These are phyloP conservation scores for Sordariomycetes sp. DNA, from an alignment of 2,329 filamentous ascomycete species.

Conservation along the genomic window DNA sequence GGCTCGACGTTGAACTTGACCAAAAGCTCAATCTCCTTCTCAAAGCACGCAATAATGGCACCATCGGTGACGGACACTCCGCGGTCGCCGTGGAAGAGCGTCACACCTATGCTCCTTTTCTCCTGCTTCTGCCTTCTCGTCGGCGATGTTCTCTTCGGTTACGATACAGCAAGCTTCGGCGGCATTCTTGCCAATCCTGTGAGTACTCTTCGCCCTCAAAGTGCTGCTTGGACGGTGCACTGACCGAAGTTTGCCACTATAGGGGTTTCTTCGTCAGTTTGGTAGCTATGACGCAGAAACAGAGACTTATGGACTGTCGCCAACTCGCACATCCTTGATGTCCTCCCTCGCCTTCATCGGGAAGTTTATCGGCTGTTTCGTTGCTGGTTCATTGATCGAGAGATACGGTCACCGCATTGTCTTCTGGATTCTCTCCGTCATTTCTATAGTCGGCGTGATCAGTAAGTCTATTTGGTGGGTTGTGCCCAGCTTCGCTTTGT, in stretches of 20 bases:
- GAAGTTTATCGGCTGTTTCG: not conserved
- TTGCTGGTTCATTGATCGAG: not conserved
- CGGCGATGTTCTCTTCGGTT: conserved; percentile 1
- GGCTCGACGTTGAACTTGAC: too few relatives aligned
- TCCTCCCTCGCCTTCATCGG: not conserved
- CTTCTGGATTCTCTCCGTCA: not conserved
- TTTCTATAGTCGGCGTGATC: not conserved
- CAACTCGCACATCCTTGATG: not conserved
- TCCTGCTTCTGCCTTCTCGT: conserved; percentile 2
- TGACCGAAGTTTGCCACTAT: not conserved
- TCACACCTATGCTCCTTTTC: conserved; percentile 1
- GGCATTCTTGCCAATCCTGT: conserved; percentile 2
- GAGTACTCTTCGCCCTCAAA: not conserved
- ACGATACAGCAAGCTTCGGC: conserved; percentile 1
- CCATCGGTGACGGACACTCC: too few relatives aligned
- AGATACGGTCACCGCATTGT: not conserved
- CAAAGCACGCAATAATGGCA: not conserved
- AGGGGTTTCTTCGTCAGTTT: conserved; percentile 1
- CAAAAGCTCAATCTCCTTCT: too few relatives aligned
- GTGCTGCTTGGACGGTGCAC: too few relatives aligned
- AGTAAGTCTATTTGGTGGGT: not conserved
- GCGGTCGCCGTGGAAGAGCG: not conserved
- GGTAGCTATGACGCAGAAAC: not conserved
- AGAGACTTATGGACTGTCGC: not conserved
- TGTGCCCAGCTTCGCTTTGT: too few relatives aligned